phyloP scores from a whole-genome alignment of 2,329 filamentous ascomycete species.

The Talaromyces amestolkiae region DNA sequence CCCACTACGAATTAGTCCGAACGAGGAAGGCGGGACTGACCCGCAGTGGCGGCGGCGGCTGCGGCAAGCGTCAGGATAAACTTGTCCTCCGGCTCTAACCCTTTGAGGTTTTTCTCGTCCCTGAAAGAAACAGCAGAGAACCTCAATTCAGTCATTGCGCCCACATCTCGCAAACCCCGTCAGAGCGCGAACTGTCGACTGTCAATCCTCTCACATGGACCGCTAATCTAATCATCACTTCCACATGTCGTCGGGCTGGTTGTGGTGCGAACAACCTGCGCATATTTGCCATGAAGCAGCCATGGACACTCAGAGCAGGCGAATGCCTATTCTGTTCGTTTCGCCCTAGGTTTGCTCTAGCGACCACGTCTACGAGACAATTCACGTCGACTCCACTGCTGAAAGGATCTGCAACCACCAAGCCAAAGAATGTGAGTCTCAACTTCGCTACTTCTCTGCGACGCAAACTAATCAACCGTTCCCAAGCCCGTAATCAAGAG shows the following conservation, averaged over 20 bases:
- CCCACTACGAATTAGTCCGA: constrained; percentile 28
- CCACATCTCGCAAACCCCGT: too few relatives aligned
- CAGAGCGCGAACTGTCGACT: not conserved
- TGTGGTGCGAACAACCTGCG: not conserved
- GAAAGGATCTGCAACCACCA: not conserved
- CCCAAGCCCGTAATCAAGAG: not conserved
- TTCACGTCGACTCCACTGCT: constrained; percentile 32
- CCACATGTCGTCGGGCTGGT: not conserved
- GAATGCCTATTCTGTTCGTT: constrained; percentile 45
- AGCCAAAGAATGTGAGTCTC: not conserved
- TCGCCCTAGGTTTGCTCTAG: constrained; percentile 27
- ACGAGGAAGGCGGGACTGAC: constrained; percentile 1
- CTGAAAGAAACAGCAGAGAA: not conserved
- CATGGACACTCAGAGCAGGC: constrained; percentile 29
- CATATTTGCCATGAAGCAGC: constrained; percentile 6
- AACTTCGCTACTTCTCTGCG: not conserved
- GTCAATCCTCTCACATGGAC: not conserved
- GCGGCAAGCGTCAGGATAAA: constrained; percentile 15
- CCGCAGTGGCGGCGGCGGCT: constrained; percentile 9
- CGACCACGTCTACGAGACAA: constrained; percentile 26
- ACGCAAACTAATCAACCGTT: not conserved
- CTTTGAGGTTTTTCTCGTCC: not conserved
- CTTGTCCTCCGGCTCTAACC: constrained; percentile 7
- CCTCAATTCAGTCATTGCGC: not conserved
- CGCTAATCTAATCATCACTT: not conserved